A percentile compares a stretch with the other conserved stretches of the same genome.
phyloP scores from a whole-genome alignment of 352 stramenopile species.

The Pythium myriotylum region DNA sequence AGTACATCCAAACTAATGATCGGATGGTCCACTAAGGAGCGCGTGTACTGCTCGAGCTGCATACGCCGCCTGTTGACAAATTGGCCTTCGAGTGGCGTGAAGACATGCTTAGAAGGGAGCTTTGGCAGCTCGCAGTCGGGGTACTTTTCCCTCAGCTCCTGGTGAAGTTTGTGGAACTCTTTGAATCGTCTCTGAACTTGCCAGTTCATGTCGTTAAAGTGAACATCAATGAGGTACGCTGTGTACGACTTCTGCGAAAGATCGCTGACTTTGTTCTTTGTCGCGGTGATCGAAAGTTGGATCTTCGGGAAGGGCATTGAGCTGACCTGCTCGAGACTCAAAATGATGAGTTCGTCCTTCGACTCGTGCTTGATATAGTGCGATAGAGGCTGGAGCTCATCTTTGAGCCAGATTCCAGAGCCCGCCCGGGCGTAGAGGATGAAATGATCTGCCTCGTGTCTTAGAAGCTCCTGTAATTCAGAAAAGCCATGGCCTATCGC shows the following conservation, averaged over 20 bases:
- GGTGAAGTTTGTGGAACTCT: constrained; percentile 55
- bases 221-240: constrained; percentile 67
- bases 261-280: constrained; percentile 82
- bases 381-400: constrained; percentile 51
- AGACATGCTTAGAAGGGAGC: constrained; percentile 67
- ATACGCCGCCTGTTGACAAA: constrained; percentile 64
- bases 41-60: constrained; percentile 73
- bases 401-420: constrained; percentile 49
- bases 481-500: constrained; percentile 4
- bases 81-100: constrained; percentile 62
- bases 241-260: constrained; percentile 74
- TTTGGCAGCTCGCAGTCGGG: constrained; percentile 33
- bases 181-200: constrained; percentile 69
- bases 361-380: constrained; percentile 37
- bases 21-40: constrained; percentile 49
- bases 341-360: constrained; percentile 34
- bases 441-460: constrained; percentile 50
- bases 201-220: constrained; percentile 74
- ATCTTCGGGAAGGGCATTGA: constrained; percentile 68
- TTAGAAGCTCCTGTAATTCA: constrained; percentile 32
- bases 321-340: constrained; percentile 40
- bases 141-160: constrained; percentile 77
- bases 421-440: constrained; percentile 36
- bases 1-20: constrained; percentile 61
- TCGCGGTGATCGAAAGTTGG: constrained; percentile 56